Evolutionary conservation across 768 basidiomycete species (phyloP).

Genomic region (Antrodiella citrinella): DNA sequence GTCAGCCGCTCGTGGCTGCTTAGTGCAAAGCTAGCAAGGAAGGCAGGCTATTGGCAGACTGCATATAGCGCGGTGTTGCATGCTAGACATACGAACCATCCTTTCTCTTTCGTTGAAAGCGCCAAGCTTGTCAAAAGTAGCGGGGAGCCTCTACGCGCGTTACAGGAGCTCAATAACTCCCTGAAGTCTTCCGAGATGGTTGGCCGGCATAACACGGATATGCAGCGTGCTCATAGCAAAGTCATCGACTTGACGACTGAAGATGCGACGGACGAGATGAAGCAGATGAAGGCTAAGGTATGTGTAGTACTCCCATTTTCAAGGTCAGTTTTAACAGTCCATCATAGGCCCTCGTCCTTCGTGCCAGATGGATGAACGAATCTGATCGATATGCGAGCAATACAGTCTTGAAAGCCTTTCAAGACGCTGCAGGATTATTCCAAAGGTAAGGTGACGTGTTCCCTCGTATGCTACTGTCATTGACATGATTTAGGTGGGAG

Average conservation of each 20-base stretch:
- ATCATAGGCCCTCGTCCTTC: slow-evolving; percentile 62
- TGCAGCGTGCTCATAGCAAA: slow-evolving; percentile 28
- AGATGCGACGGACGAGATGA: slow-evolving; percentile 28
- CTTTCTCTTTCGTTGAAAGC: slow-evolving; percentile 82
- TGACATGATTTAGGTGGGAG: slow-evolving; percentile 71
- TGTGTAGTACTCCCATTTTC: slow-evolving; percentile 4
- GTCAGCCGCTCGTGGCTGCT: slow-evolving; percentile 84
- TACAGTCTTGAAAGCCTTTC: slow-evolving; percentile 52
- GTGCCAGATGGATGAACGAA: slow-evolving; percentile 90
- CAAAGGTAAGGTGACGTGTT: slow-evolving; percentile 32
- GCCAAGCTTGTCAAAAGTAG: slow-evolving; percentile 76
- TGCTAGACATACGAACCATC: slow-evolving; percentile 63
- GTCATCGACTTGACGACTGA: slow-evolving; percentile 55
- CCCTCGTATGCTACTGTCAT: not conserved
- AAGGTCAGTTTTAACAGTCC: not conserved
- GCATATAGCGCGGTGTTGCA: slow-evolving; percentile 95
- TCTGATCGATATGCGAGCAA: slow-evolving; percentile 71
- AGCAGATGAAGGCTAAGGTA: slow-evolving; percentile 66
- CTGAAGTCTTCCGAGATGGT: slow-evolving; percentile 36
- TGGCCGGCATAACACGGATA: not conserved
- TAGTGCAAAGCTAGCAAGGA: slow-evolving; percentile 93
- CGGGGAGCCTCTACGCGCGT: slow-evolving; percentile 76
- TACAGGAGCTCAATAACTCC: slow-evolving; percentile 78
- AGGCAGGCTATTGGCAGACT: slow-evolving; percentile 92
- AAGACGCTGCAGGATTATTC: slow-evolving; percentile 39